These are phyloP conservation scores for Podospora appendiculata DNA, from an alignment of 495 filamentous ascomycete species.

Conservation along the genomic window DNA sequence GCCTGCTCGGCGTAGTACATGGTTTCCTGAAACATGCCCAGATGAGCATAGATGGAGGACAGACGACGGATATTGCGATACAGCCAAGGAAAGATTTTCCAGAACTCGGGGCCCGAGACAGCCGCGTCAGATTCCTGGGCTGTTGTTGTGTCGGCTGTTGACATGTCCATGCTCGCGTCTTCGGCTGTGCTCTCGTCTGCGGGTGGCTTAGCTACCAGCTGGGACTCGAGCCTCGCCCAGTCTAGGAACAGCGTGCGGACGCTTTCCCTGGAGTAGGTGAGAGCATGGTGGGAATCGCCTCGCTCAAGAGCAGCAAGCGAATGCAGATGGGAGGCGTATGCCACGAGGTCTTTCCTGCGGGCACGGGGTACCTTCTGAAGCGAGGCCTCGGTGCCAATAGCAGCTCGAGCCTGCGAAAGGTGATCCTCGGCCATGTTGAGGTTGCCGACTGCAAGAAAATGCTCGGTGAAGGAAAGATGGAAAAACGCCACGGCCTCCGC, in stretches of 20 bases:
- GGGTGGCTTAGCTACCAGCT: slow-evolving; percentile 17
- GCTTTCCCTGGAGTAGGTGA: slow-evolving; percentile 58
- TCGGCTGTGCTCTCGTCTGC: slow-evolving; percentile 27
- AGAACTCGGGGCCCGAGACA: slow-evolving; percentile 59
- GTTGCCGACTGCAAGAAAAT: slow-evolving; percentile 61
- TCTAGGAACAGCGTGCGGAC: slow-evolving; percentile 60
- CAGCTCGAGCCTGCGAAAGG: slow-evolving; percentile 27
- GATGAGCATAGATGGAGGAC: slow-evolving; percentile 66
- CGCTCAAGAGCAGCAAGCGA: slow-evolving; percentile 57
- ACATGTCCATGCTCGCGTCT: slow-evolving; percentile 11
- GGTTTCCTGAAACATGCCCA: slow-evolving; percentile 82
- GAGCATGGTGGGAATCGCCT: slow-evolving; percentile 55
- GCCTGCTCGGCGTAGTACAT: slow-evolving; percentile 86
- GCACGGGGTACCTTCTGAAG: slow-evolving; percentile 13
- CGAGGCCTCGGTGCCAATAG: slow-evolving; percentile 12
- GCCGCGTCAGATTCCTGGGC: slow-evolving; percentile 1
- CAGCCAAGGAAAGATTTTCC: slow-evolving; percentile 67
- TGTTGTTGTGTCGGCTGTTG: slow-evolving; percentile 6
- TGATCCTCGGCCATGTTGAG: slow-evolving; percentile 47
- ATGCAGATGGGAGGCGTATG: slow-evolving; percentile 48
- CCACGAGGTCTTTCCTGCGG: slow-evolving; percentile 34
- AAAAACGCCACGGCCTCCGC: slow-evolving; percentile 42
- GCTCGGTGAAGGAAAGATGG: slow-evolving; percentile 67
- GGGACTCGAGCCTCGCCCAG: slow-evolving; percentile 58
- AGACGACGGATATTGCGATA: slow-evolving; percentile 63